These are phyloP conservation scores for Colletotrichum filicis DNA, from an alignment of 2,329 filamentous ascomycete genomes.

Conservation along the genomic window DNA sequence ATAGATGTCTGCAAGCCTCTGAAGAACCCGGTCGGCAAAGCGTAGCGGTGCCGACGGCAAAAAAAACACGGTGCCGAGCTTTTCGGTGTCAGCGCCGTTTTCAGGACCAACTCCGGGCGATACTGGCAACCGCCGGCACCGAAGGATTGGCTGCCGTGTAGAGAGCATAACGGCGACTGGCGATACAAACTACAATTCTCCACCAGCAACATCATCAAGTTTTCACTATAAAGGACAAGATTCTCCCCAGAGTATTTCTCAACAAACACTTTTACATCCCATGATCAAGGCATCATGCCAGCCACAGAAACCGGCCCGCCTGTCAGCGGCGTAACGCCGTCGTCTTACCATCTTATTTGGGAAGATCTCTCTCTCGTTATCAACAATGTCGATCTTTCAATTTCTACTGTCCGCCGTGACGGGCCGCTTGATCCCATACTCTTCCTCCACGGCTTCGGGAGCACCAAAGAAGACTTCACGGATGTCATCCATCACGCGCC, in stretches of 20 bases:
- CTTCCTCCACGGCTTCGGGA: constrained; percentile 42
- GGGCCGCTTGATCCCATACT: constrained; percentile 26
- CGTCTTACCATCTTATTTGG: background rate
- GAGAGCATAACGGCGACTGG: background rate
- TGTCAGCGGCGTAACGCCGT: background rate
- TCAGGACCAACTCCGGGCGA: background rate
- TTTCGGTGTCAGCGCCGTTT: background rate
- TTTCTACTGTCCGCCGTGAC: constrained; percentile 8
- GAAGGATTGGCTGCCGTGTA: background rate
- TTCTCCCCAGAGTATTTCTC: too few relatives aligned
- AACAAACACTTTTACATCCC: background rate
- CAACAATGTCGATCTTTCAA: constrained; percentile 38
- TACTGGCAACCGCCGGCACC: background rate
- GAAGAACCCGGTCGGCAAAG: background rate
- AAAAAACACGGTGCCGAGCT: background rate
- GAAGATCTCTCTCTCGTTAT: background rate
- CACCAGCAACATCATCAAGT: background rate
- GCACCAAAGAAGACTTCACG: constrained; percentile 41
- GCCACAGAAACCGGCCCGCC: background rate
- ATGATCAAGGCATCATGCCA: background rate
- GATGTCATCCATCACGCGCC: constrained; percentile 37
- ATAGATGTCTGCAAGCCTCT: too few relatives aligned
- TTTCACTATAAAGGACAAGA: too few relatives aligned
- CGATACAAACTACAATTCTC: background rate
- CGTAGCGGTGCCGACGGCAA: background rate